Percentiles rank a stretch among this genome's conserved stretches.
These are phyloP conservation scores for Canariomyces notabilis DNA, from an alignment of 2,329 filamentous ascomycete species.

Conservation along the genomic window DNA sequence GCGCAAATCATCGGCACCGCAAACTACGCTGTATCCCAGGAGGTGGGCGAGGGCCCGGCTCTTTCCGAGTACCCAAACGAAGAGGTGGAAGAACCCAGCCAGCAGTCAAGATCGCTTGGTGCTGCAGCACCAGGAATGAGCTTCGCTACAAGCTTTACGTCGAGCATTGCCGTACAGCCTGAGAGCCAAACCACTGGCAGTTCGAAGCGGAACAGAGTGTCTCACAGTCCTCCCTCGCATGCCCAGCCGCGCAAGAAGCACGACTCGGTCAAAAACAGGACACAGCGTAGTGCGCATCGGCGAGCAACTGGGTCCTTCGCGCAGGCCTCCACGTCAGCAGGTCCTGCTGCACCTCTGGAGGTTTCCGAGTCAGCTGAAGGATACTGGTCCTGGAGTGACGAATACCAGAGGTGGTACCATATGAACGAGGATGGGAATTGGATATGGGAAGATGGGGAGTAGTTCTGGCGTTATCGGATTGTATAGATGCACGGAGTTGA, in stretches of 20 bases:
- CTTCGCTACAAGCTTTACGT: constrained; percentile 19
- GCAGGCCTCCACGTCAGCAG: constrained; percentile 10
- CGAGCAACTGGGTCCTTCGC: constrained; percentile 9
- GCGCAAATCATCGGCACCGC: constrained; percentile 13
- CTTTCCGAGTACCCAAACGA: constrained; percentile 16
- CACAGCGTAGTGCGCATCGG: constrained; percentile 10
- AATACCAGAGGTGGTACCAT: constrained; percentile 7
- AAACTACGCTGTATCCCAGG: constrained; percentile 8
- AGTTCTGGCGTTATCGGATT: too few relatives aligned
- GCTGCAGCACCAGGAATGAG: constrained; percentile 15
- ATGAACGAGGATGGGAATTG: constrained; percentile 2
- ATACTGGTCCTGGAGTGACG: constrained; percentile 6
- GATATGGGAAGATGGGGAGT: not conserved
- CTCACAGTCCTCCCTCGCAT: constrained; percentile 15
- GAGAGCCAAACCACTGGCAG: constrained; percentile 13
- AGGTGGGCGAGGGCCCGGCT: constrained; percentile 12
- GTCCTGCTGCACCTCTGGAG: constrained; percentile 5
- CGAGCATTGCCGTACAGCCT: constrained; percentile 11
- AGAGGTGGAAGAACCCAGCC: constrained; percentile 16
- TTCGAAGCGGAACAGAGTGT: constrained; percentile 17
- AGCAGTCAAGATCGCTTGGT: constrained; percentile 11
- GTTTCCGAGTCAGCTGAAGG: constrained; percentile 6
- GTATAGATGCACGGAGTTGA: too few relatives aligned
- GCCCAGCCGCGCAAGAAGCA: constrained; percentile 11
- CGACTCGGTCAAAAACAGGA: constrained; percentile 11